A percentile compares a stretch with the other conserved stretches of the same genome.
These are phyloP conservation scores for Diaporthe sp. DNA, from an alignment of 2,329 filamentous ascomycete genomes.

Conservation along the genomic window DNA sequence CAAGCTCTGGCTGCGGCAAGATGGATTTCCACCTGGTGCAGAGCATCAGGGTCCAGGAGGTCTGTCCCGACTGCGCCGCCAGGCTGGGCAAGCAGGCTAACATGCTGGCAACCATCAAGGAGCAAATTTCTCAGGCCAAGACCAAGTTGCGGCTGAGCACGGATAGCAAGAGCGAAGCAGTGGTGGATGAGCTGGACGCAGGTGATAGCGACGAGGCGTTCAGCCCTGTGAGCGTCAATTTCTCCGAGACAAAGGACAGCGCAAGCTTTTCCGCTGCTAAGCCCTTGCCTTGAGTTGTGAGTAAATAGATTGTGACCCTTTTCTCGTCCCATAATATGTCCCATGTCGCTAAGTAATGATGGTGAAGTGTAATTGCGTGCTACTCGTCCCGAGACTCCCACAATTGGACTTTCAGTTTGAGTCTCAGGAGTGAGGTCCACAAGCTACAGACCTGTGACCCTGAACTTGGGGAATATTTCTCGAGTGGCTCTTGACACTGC, in stretches of 20 bases:
- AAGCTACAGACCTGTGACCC: not conserved
- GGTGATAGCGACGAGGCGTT: constrained; percentile 1
- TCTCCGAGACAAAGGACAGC: not conserved
- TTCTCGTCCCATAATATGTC: not conserved
- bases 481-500: not conserved
- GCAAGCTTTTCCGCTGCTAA: not conserved
- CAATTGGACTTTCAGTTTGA: not conserved
- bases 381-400: not conserved
- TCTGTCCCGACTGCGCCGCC: constrained; percentile 42
- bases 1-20: constrained; percentile 41
- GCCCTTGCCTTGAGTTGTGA: not conserved
- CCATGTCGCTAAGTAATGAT: not conserved
- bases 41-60: constrained; percentile 40
- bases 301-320: not conserved
- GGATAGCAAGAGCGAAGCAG: not conserved
- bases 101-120: constrained; percentile 41
- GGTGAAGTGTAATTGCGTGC: not conserved
- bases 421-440: too few species aligned
- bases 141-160: constrained; percentile 34
- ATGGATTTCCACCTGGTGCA: constrained; percentile 42
- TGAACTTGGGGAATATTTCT: not conserved
- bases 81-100: not conserved
- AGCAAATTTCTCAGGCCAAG: constrained; percentile 40
- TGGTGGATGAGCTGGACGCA: not conserved
- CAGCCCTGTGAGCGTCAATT: not conserved